These are phyloP conservation scores for Pichia inconspicua DNA, from an alignment of 1,139 yeast genomes.

Conservation along the genomic window DNA sequence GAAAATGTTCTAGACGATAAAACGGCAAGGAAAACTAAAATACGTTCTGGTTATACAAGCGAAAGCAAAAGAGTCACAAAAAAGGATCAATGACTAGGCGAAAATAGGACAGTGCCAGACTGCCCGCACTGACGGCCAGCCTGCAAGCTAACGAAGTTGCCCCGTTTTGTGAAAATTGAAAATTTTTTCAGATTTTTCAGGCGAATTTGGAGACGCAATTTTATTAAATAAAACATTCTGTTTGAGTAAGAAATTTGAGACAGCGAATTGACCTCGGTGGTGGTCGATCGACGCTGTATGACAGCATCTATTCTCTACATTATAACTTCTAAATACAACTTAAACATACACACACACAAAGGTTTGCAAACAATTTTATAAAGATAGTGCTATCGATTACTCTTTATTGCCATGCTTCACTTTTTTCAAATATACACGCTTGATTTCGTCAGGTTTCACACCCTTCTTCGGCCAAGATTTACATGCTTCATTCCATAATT, in stretches of 20 bases:
- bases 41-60: conserved; percentile 9
- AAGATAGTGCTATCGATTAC: not conserved
- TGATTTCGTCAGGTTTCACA: conserved; percentile 74
- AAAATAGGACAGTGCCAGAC: not conserved
- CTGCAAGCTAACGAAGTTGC: not conserved
- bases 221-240: too few relatives aligned
- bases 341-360: not conserved
- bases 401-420: conserved; percentile 5
- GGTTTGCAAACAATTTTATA: not conserved
- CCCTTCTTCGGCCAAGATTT: conserved; percentile 83
- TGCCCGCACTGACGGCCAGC: not conserved
- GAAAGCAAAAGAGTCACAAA: not conserved
- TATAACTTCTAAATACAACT: not conserved
- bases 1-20: conserved; percentile 8
- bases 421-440: conserved; percentile 67
- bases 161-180: not conserved
- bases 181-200: not conserved
- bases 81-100: not conserved
- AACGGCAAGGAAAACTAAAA: conserved; percentile 15
- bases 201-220: not conserved
- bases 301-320: too few relatives aligned
- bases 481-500: conserved; percentile 87
- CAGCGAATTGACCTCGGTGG: too few relatives aligned
- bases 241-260: too few relatives aligned
- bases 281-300: too few relatives aligned